Base-by-base conservation (phyloP, 2,329 filamentous ascomycete genomes). In the Claviceps sp. region DNA sequence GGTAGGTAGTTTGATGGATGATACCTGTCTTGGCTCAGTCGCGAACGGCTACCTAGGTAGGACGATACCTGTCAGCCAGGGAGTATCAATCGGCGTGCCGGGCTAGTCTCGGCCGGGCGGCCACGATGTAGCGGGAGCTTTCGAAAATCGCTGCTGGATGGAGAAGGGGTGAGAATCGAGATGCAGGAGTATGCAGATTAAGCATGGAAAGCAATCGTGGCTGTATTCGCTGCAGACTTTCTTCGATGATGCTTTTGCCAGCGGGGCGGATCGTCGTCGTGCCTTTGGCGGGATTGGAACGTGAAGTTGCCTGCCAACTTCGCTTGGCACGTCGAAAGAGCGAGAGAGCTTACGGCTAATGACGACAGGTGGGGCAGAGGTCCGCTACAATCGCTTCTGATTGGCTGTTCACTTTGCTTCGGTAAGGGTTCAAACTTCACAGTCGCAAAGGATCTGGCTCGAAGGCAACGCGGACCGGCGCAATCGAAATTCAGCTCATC, bases 41-140 rank as follows among this genome's bases (percentile, higher is more conserved):
- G 46, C 9, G n/a, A 24, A 30, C 37, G 50, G 50, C 43, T n/a
- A n/a, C n/a, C n/a, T 18, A 18, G 18, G 18, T 41, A 14, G 18
- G 43, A 34, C 30, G 43, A 30, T 30, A 11, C 22, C 37, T 11
- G 44, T 51, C 43, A 47, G 50, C 43, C 22, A 22, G 11, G 22
- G 48, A 37, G 16, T 18, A 18, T 22, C 11, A 30, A 9, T 38
- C 20, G 44, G 41, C 50, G 5, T 38, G 42, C 47, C 42, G 37
- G 18, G 13, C 44, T 50, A 40, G 43, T 47, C 47, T 50, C 34
- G 45, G 53, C 53, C 50, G 45, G 37, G 34, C 43, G 53, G 50
- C 50, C 53, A 50, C 53, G 47, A 42, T 38, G 34, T 30, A 20
- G 11, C n/a, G 13, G 18, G 22, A 20, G 38, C 14, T 26, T 13